Percentiles rank a stretch among this genome's conserved stretches.
These are phyloP conservation scores for Arthroderma sp. DNA, from an alignment of 2,329 filamentous ascomycete species.

Conservation along the genomic window DNA sequence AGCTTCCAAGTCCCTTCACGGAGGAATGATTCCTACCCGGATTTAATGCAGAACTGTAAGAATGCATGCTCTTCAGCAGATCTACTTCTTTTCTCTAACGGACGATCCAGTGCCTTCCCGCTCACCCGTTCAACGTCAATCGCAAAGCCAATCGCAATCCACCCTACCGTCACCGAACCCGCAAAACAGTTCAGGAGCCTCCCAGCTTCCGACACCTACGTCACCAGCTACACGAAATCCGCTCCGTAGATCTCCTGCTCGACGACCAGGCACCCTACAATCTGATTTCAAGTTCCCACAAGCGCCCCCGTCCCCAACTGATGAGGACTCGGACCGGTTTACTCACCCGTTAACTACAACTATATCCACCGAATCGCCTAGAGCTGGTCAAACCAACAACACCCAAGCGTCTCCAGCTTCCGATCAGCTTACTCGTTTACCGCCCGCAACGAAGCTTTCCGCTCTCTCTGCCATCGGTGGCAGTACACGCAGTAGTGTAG, in stretches of 20 bases:
- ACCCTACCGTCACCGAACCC: conserved; percentile 16
- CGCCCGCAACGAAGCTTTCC: conserved; percentile 29
- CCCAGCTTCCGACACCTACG: conserved; percentile 14
- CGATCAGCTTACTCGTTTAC: conserved; percentile 19
- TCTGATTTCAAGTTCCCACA: conserved; percentile 46
- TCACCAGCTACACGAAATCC: conserved; percentile 12
- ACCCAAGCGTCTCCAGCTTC: conserved; percentile 18
- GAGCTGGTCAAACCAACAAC: conserved; percentile 16
- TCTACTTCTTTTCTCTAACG: neutral
- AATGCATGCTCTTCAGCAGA: neutral
- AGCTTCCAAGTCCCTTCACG: conserved; percentile 63
- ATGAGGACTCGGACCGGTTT: neutral
- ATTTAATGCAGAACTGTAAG: conserved; percentile 25
- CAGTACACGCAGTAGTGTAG: conserved; percentile 80
- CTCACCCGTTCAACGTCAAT: conserved; percentile 21
- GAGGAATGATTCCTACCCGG: conserved; percentile 29
- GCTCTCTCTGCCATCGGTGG: conserved; percentile 42
- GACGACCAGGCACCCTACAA: conserved; percentile 23
- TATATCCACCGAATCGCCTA: neutral
- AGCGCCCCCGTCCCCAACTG: conserved; percentile 20
- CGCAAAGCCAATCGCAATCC: conserved; percentile 20
- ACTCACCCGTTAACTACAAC: neutral
- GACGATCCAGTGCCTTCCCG: conserved; percentile 17
- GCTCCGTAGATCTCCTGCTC: conserved; percentile 4
- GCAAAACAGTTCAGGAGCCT: conserved; percentile 22